Evolutionary conservation across 805 yeast species (phyloP).

Genomic region (Komagataella ulmi): DNA sequence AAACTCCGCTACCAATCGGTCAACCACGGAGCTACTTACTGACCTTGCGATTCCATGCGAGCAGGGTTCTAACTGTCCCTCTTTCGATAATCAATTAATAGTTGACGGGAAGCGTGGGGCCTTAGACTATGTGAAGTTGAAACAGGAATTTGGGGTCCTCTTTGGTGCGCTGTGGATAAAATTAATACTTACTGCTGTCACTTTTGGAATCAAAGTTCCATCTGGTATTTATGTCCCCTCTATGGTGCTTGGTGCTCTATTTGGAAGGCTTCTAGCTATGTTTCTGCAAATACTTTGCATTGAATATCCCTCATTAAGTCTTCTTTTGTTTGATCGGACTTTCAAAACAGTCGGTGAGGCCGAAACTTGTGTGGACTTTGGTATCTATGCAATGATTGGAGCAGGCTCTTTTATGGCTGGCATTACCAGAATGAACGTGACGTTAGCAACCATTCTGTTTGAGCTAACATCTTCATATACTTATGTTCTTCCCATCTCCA

Average conservation of each 20-base stretch:
- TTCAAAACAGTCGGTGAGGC: constrained; percentile 6
- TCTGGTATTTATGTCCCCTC: constrained; percentile 52
- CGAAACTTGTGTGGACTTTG: constrained; percentile 27
- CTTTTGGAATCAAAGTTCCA: constrained; percentile 47
- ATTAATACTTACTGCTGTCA: constrained; percentile 30
- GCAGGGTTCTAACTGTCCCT: constrained; percentile 13
- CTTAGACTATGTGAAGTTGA: constrained; percentile 12
- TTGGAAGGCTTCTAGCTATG: constrained; percentile 38
- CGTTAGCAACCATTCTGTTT: constrained; percentile 34
- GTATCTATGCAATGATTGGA: constrained; percentile 39
- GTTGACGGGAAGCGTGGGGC: constrained; percentile 2
- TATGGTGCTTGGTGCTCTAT: constrained; percentile 50
- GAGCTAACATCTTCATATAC: constrained; percentile 44
- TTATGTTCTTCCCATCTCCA: constrained; percentile 42
- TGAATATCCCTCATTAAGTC: constrained; percentile 9
- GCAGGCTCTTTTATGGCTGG: constrained; percentile 50
- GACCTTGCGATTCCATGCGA: constrained; percentile 39
- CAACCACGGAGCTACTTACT: constrained; percentile 33
- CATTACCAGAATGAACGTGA: constrained; percentile 39
- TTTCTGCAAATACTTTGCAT: constrained; percentile 23
- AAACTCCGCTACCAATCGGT: constrained; percentile 34
- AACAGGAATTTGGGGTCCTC: constrained; percentile 20
- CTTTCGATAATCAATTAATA: constrained; percentile 12
- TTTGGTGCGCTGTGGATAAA: constrained; percentile 29
- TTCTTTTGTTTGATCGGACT: background rate